A percentile compares a stretch with the other conserved stretches of the same genome.
Conservation (phyloP, 225 moss, liverwort and hornwort species). For the Asterella californica region DNA sequence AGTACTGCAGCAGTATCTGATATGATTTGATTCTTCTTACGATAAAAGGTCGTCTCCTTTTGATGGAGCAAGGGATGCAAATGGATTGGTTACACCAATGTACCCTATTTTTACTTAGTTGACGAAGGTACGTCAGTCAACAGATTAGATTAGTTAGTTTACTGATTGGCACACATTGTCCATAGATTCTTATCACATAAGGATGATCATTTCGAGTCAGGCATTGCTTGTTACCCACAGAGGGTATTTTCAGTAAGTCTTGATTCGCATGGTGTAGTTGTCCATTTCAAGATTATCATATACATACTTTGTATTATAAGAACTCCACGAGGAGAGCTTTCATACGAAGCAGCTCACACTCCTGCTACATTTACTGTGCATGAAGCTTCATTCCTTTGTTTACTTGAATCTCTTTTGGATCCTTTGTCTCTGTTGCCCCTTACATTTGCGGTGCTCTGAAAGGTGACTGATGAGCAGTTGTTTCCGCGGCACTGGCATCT, state of each 20-base stretch:
- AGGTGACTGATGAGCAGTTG: too few species aligned
- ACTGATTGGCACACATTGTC: constrained; percentile 8
- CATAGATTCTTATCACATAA: constrained; percentile 15
- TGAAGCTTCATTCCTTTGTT: not conserved
- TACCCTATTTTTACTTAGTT: not conserved
- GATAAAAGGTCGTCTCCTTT: not conserved
- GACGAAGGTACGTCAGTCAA: not conserved
- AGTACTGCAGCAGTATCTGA: not conserved
- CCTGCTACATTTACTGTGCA: not conserved
- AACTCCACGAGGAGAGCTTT: not conserved
- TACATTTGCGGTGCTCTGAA: too few species aligned
- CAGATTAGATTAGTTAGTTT: constrained; percentile 5
- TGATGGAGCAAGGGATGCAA: not conserved
- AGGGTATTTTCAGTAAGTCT: constrained; percentile 15
- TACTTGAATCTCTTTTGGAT: not conserved
- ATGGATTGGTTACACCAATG: constrained; percentile 3
- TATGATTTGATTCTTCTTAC: constrained; percentile 4
- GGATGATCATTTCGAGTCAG: constrained; percentile 11
- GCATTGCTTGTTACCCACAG: constrained; percentile 11
- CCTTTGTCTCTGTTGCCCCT: not conserved
- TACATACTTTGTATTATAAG: constrained; percentile 11
- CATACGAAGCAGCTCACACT: not conserved
- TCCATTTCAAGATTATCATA: not conserved
- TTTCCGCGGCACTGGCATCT: too few species aligned
- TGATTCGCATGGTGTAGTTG: constrained; percentile 6